phyloP scores from a whole-genome alignment of 2,329 filamentous ascomycete species.

The Fusarium pilosicola region DNA sequence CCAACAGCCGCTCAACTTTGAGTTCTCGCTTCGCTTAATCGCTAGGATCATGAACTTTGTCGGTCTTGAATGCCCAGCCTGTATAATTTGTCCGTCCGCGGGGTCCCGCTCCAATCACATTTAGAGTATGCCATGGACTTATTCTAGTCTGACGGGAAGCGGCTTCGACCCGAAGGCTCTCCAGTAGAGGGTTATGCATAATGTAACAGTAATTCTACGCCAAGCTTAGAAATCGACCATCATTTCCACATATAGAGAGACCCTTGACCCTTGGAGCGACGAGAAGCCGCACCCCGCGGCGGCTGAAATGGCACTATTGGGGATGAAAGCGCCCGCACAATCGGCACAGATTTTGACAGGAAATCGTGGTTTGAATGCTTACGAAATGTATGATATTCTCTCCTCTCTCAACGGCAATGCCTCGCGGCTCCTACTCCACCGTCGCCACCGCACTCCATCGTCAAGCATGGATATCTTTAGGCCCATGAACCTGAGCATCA shows the following conservation, averaged over 20 bases:
- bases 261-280: not conserved
- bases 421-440: slow-evolving; percentile 4
- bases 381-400: not conserved
- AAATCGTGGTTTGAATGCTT: not conserved
- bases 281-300: not conserved
- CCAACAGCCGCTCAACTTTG: not conserved
- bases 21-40: not conserved
- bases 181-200: not conserved
- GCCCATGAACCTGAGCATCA: not conserved
- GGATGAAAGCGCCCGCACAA: not conserved
- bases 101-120: slow-evolving; percentile 19
- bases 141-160: not conserved
- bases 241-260: not conserved
- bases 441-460: slow-evolving; percentile 1
- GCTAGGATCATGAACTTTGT: slow-evolving; percentile 21
- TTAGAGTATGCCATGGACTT: not conserved
- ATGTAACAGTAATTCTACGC: slow-evolving; percentile 5
- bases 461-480: slow-evolving; percentile 16
- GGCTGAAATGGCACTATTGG: slow-evolving; percentile 2
- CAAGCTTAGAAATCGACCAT: slow-evolving; percentile 3
- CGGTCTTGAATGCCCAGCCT: slow-evolving; percentile 5
- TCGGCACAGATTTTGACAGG: not conserved
- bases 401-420: not conserved
- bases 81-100: slow-evolving; percentile 4
- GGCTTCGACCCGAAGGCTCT: not conserved